phyloP scores from a whole-genome alignment of 176 grass and related monocot species.

The Avena atlantica region DNA sequence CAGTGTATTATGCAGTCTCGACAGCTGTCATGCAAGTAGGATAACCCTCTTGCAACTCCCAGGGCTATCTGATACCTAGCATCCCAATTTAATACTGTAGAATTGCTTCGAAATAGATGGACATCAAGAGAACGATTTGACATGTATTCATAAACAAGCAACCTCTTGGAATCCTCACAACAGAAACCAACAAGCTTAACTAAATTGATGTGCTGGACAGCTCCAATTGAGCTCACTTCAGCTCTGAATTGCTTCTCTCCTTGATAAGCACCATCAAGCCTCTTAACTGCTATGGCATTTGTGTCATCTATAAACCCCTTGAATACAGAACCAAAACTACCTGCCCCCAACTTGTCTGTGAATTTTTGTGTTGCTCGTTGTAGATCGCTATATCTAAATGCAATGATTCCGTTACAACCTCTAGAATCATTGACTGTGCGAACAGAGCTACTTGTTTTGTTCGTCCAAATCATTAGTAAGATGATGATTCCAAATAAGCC shows the following conservation, averaged over 20 bases:
- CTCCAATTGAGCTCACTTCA: conserved; percentile 23
- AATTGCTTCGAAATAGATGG: conserved; percentile 40
- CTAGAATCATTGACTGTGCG: neutral
- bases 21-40: conserved; percentile 68
- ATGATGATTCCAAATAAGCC: conserved; percentile 28
- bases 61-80: conserved; percentile 56
- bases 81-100: conserved; percentile 40
- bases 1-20: conserved; percentile 49
- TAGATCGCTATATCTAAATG: conserved; percentile 54
- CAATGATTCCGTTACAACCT: conserved; percentile 25
- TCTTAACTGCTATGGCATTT: conserved; percentile 50
- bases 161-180: too few relatives aligned
- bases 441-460: neutral
- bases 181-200: too few relatives aligned
- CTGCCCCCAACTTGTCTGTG: conserved; percentile 56
- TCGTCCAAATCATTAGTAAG: conserved; percentile 22
- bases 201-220: too few relatives aligned
- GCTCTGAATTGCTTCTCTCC: too few relatives aligned
- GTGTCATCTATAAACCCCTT: conserved; percentile 49
- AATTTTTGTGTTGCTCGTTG: conserved; percentile 53
- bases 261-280: too few relatives aligned
- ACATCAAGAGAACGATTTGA: conserved; percentile 52
- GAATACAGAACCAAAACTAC: conserved; percentile 65
- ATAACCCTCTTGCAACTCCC: conserved; percentile 60
- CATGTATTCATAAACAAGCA: too few relatives aligned